phyloP scores from a whole-genome alignment of 345 rosid species.

The Punica granatum region DNA sequence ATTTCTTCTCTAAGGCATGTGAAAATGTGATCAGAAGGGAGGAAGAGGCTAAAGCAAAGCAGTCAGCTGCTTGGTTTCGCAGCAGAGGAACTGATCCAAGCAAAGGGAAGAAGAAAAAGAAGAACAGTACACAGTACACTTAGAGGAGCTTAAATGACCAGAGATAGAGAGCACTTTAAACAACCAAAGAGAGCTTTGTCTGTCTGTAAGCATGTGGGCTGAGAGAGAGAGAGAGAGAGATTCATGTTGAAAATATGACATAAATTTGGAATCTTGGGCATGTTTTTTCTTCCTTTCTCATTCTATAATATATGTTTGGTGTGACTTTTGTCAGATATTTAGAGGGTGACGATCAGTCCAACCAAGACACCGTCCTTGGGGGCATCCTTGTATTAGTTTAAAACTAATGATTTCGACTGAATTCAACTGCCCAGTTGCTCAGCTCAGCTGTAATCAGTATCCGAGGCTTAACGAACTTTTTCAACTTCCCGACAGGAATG shows the following conservation, averaged over 20 bases:
- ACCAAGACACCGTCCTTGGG: too few species aligned
- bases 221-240: background rate
- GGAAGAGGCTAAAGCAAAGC: background rate
- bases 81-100: background rate
- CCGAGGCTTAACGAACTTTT: background rate
- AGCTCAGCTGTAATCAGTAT: background rate
- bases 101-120: background rate
- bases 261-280: slow-evolving; percentile 1
- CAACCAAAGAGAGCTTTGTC: slow-evolving; percentile 1
- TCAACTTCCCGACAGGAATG: background rate
- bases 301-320: background rate
- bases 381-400: too few species aligned
- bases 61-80: background rate
- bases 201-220: slow-evolving; percentile 3
- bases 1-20: background rate
- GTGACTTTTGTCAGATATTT: background rate
- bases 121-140: background rate
- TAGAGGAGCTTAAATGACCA: background rate
- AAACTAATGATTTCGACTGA: too few species aligned
- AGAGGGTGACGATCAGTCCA: too few species aligned
- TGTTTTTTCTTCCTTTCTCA: background rate
- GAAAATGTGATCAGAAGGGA: background rate
- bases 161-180: background rate
- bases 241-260: background rate
- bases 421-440: too few species aligned